Percentiles rank a stretch among this genome's conserved stretches.
These are phyloP conservation scores for Vaccinium vitisidaea DNA, from an alignment of 148 eudicot species.

Conservation along the genomic window DNA sequence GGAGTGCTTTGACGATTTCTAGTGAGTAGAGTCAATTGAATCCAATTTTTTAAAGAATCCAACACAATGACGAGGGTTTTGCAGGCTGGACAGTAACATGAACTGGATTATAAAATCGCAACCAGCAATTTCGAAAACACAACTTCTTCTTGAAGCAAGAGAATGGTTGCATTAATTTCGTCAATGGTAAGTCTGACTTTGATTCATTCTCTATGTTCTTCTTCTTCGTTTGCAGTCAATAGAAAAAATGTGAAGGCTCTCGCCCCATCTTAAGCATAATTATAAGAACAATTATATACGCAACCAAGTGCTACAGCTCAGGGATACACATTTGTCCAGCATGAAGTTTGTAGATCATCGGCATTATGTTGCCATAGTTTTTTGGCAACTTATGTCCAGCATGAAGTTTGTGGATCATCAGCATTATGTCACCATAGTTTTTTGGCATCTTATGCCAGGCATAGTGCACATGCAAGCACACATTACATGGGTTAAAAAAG, in stretches of 20 bases:
- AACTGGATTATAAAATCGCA: background rate
- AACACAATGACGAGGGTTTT: background rate
- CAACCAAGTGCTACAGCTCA: background rate
- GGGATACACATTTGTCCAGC: background rate
- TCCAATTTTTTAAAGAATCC: background rate
- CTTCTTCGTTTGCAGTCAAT: background rate
- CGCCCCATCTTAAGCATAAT: background rate
- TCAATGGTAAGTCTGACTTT: background rate
- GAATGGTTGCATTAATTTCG: background rate
- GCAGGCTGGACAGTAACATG: slow-evolving; percentile 6
- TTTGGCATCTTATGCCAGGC: background rate
- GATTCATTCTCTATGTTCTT: background rate
- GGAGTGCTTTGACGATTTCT: background rate
- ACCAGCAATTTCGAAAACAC: background rate
- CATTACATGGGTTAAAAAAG: background rate
- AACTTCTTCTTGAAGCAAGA: slow-evolving; percentile 3
- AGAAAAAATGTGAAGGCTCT: background rate
- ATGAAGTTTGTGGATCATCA: background rate
- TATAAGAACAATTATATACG: background rate
- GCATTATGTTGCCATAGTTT: background rate
- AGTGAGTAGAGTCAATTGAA: background rate
- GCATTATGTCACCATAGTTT: background rate
- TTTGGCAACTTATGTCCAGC: background rate
- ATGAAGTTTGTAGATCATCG: background rate
- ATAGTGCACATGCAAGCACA: background rate